These are phyloP conservation scores for Rhynchosporium secalis DNA, from an alignment of 2,329 filamentous ascomycete species.

Conservation along the genomic window DNA sequence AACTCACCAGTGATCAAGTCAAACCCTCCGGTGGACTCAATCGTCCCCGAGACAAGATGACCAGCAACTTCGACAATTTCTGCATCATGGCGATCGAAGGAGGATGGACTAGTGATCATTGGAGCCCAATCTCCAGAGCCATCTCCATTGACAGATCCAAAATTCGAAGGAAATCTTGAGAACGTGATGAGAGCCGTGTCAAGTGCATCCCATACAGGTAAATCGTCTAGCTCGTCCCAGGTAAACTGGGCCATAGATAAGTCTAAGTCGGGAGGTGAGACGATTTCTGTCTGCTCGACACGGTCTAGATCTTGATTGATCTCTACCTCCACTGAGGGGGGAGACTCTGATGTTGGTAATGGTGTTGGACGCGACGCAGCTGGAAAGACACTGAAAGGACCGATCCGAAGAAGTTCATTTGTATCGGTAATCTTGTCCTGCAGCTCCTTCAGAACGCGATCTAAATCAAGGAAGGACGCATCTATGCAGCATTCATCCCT, in stretches of 20 bases:
- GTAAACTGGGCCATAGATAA: slow-evolving; percentile 13
- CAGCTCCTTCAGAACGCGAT: slow-evolving; percentile 19
- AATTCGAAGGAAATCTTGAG: slow-evolving; percentile 11
- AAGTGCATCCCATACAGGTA: slow-evolving; percentile 14
- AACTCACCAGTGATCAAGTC: neutral
- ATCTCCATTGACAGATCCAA: neutral
- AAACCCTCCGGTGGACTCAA: neutral
- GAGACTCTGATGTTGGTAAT: neutral
- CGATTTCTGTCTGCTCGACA: neutral
- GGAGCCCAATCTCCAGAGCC: slow-evolving; percentile 8
- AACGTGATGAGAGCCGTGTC: slow-evolving; percentile 13
- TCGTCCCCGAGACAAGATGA: neutral
- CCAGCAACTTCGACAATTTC: neutral
- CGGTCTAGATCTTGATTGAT: neutral
- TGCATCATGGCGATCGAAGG: neutral
- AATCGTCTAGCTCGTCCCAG: slow-evolving; percentile 11
- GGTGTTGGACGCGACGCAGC: neutral
- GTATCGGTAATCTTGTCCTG: slow-evolving; percentile 11
- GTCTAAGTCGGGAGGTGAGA: slow-evolving; percentile 13
- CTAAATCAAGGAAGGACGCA: slow-evolving; percentile 18
- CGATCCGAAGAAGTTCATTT: slow-evolving; percentile 16
- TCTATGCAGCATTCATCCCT: slow-evolving; percentile 19
- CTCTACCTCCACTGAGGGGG: neutral
- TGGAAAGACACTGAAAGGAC: slow-evolving; percentile 22
- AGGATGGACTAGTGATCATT: neutral